These are phyloP conservation scores for Seminavis robusta DNA, from an alignment of 108 stramenopile genomes.

Conservation along the genomic window DNA sequence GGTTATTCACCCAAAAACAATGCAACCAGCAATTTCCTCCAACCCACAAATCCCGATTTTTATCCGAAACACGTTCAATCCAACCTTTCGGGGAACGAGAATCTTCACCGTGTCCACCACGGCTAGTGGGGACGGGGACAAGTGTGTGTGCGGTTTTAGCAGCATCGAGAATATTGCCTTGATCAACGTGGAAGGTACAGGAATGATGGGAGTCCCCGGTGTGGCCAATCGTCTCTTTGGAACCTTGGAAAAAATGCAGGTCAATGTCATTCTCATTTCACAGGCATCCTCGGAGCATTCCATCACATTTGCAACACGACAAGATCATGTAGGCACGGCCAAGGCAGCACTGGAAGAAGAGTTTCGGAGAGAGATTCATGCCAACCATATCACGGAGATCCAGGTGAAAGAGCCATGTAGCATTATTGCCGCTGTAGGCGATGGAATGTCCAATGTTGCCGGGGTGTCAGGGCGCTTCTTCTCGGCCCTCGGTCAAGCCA, in stretches of 20 bases:
- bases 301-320: conserved; percentile 74
- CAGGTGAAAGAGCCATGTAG: conserved; percentile 63
- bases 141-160: conserved; percentile 79
- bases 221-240: conserved; percentile 76
- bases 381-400: conserved; percentile 46
- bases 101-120: conserved; percentile 58
- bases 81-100: conserved; percentile 68
- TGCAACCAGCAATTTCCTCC: conserved; percentile 67
- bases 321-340: conserved; percentile 47
- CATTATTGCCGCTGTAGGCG: conserved; percentile 91
- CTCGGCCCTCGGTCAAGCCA: conserved; percentile 75
- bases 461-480: conserved; percentile 88
- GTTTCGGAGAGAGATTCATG: conserved; percentile 66
- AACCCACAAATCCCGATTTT: conserved; percentile 82
- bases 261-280: conserved; percentile 83
- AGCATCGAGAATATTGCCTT: conserved; percentile 86
- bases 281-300: conserved; percentile 88
- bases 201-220: conserved; percentile 83
- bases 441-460: conserved; percentile 69
- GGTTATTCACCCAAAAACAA: conserved; percentile 90
- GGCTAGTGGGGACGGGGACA: conserved; percentile 40
- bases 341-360: conserved; percentile 66
- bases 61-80: conserved; percentile 89
- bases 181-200: conserved; percentile 87
- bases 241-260: conserved; percentile 52